Percentiles rank a stretch among this genome's conserved stretches.
Evolutionary conservation across 441 rosid genomes (phyloP).

Genomic region (Erodium trifolium): DNA sequence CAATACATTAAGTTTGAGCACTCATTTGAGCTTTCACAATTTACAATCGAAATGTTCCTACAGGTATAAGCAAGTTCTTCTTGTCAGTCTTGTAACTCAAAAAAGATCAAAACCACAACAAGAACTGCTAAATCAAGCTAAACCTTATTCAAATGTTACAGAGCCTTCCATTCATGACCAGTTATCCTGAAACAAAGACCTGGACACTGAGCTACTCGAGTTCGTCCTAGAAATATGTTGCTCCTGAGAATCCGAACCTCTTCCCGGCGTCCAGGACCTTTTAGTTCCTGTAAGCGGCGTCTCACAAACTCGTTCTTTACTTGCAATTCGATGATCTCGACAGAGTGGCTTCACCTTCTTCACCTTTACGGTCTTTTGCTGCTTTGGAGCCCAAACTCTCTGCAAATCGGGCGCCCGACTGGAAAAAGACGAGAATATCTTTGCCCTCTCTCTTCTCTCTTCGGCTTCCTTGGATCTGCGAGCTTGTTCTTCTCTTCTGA

Average conservation of each 20-base stretch:
- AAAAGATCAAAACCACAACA: too few relatives aligned
- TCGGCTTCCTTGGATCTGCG: slow-evolving; percentile 51
- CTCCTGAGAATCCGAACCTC: slow-evolving; percentile 18
- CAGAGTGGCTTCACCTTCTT: slow-evolving; percentile 21
- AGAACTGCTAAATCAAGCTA: too few relatives aligned
- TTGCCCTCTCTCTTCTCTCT: slow-evolving; percentile 67
- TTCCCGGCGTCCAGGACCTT: slow-evolving; percentile 25
- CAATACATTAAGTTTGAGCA: too few relatives aligned
- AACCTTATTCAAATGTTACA: too few relatives aligned
- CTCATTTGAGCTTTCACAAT: too few relatives aligned
- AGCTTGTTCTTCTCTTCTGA: slow-evolving; percentile 29
- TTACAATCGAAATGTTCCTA: too few relatives aligned
- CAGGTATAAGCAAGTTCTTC: too few relatives aligned
- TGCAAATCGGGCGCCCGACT: slow-evolving; percentile 82
- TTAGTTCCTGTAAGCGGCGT: slow-evolving; percentile 53
- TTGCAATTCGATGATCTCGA: slow-evolving; percentile 29
- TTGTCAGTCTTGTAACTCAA: too few relatives aligned
- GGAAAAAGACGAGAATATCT: slow-evolving; percentile 63
- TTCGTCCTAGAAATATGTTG: slow-evolving; percentile 19
- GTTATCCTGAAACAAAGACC: slow-evolving; percentile 65
- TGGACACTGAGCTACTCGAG: slow-evolving; percentile 44
- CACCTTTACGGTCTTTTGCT: slow-evolving; percentile 26
- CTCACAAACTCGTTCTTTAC: slow-evolving; percentile 59
- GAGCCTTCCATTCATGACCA: slow-evolving; percentile 1
- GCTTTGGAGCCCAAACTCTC: slow-evolving; percentile 88